Evolutionary conservation across 768 basidiomycete species (phyloP).

Genomic region (Royoungia palumana): DNA sequence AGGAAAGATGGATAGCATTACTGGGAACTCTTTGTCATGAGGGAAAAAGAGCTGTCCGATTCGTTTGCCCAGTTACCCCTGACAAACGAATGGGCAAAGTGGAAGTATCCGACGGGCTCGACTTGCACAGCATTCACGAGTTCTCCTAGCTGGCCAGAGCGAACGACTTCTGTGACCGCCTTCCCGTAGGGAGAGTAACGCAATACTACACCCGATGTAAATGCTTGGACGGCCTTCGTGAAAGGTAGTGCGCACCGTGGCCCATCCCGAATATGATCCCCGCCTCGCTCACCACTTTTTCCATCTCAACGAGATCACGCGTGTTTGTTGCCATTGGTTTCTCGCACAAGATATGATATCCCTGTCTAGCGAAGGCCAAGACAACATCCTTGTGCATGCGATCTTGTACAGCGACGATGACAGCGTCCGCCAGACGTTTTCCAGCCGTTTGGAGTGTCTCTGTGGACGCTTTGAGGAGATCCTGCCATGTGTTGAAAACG

Average conservation of each 20-base stretch:
- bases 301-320: conserved; percentile 73
- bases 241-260: conserved; percentile 53
- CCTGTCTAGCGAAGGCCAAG: conserved; percentile 70
- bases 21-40: conserved; percentile 93
- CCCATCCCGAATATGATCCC: conserved; percentile 82
- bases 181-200: conserved; percentile 83
- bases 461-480: conserved; percentile 63
- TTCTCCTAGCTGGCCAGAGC: conserved; percentile 67
- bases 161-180: conserved; percentile 66
- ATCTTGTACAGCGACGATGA: conserved; percentile 80
- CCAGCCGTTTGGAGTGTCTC: conserved; percentile 63
- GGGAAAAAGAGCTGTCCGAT: conserved; percentile 66
- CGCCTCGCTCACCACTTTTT: conserved; percentile 63
- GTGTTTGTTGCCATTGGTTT: conserved; percentile 85
- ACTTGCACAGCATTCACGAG: conserved; percentile 81
- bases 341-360: conserved; percentile 89
- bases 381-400: conserved; percentile 73
- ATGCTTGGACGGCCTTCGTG: neutral
- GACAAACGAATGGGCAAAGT: conserved; percentile 89
- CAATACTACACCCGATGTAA: conserved; percentile 51
- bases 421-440: conserved; percentile 75
- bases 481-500: conserved; percentile 69
- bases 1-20: conserved; percentile 35
- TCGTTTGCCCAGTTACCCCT: conserved; percentile 79
- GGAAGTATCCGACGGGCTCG: conserved; percentile 83